Percentiles rank a stretch among this genome's conserved stretches.
Evolutionary conservation across 225 moss, liverwort and hornwort genomes (phyloP).

Genomic region (Takakia lepidozioides): DNA sequence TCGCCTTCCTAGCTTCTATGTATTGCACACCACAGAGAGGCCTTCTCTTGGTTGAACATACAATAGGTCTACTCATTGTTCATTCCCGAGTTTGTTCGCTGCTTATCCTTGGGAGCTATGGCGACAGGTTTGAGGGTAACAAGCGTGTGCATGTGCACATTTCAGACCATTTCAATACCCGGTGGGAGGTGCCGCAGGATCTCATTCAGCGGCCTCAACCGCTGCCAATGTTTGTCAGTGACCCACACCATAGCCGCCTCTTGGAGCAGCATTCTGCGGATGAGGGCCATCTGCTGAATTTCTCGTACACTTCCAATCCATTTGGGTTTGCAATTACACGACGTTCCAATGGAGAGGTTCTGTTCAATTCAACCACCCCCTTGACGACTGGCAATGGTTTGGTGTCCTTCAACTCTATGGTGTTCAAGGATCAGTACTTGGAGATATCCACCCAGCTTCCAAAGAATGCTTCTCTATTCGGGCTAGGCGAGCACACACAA

Average conservation of each 20-base stretch:
- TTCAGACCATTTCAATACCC: slow-evolving; percentile 15
- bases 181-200: slow-evolving; percentile 33
- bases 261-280: slow-evolving; percentile 11
- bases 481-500: slow-evolving; percentile 84
- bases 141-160: slow-evolving; percentile 37
- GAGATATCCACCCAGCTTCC: slow-evolving; percentile 74
- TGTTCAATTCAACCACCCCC: slow-evolving; percentile 47
- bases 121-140: slow-evolving; percentile 29
- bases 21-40: too few species aligned
- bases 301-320: slow-evolving; percentile 57
- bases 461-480: slow-evolving; percentile 41
- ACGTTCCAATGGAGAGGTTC: slow-evolving; percentile 46
- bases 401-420: slow-evolving; percentile 45
- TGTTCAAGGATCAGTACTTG: slow-evolving; percentile 84
- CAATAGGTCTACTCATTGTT: too few species aligned
- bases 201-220: slow-evolving; percentile 26
- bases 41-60: too few species aligned
- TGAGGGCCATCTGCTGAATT: slow-evolving; percentile 14
- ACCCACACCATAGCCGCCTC: background rate
- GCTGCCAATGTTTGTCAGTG: slow-evolving; percentile 4
- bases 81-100: too few species aligned
- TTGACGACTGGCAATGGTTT: background rate
- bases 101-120: too few species aligned
- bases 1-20: too few species aligned
- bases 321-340: slow-evolving; percentile 59